Evolutionary conservation across 164 flowering plant species (phyloP).

Genomic region (Berberis thunbergii): DNA sequence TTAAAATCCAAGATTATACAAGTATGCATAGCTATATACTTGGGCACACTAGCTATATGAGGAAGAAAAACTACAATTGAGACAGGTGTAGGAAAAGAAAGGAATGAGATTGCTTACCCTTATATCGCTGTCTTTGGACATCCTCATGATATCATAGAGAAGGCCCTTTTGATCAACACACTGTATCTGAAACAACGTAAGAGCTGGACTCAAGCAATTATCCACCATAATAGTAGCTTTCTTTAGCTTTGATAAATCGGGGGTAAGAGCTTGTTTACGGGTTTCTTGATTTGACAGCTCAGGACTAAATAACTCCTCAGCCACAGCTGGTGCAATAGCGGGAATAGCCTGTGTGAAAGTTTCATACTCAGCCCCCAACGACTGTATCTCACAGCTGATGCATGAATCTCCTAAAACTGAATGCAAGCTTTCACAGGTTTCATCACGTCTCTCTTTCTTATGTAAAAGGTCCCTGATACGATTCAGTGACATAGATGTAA

Average conservation of each 20-base stretch:
- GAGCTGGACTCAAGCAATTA: conserved; percentile 69
- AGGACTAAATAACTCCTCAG: conserved; percentile 51
- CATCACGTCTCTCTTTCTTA: conserved; percentile 53
- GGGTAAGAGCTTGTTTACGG: conserved; percentile 48
- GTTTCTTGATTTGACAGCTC: conserved; percentile 39
- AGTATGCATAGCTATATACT: too few species aligned
- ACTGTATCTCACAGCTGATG: conserved; percentile 57
- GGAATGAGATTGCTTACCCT: conserved; percentile 28
- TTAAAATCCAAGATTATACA: not conserved
- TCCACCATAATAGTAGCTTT: conserved; percentile 37
- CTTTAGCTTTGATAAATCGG: conserved; percentile 45
- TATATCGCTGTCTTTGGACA: conserved; percentile 64
- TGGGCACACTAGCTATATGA: too few species aligned
- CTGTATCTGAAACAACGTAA: conserved; percentile 61
- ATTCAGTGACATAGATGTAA: too few species aligned
- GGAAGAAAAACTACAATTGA: too few species aligned
- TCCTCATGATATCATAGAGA: conserved; percentile 68
- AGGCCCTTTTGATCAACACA: conserved; percentile 82
- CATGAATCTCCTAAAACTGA: conserved; percentile 65
- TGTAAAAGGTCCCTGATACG: conserved; percentile 64
- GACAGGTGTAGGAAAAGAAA: not conserved
- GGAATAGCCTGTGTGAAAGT: conserved; percentile 27
- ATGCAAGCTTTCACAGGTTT: conserved; percentile 38
- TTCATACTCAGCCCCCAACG: conserved; percentile 55
- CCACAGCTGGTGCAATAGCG: conserved; percentile 44